Evolutionary conservation across 306 rosid species (phyloP).

Genomic region (Trichosanthes cucumerina): DNA sequence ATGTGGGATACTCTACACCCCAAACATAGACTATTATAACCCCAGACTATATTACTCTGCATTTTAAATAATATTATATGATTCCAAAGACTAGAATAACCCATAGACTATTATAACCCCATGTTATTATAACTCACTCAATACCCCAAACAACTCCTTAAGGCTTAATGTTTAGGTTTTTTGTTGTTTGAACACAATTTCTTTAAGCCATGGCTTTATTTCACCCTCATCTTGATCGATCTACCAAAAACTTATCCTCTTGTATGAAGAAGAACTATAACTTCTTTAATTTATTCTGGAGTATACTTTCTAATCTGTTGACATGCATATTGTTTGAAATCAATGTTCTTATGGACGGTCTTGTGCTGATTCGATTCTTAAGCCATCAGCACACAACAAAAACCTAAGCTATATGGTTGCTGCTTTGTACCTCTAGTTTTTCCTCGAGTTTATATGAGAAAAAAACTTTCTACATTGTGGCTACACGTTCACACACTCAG

Average conservation of each 20-base stretch:
- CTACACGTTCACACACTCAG: not conserved
- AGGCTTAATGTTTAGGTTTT: not conserved
- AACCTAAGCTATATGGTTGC: conserved; percentile 30
- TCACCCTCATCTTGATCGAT: no score
- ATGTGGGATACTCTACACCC: no score
- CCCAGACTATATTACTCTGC: no score
- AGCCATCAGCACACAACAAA: conserved; percentile 20
- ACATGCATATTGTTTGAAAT: not conserved
- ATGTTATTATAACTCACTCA: no score
- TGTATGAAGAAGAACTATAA: no score
- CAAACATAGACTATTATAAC: no score
- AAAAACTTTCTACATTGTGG: conserved; percentile 11
- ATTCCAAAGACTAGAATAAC: no score
- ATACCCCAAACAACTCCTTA: no score
- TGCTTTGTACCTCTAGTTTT: conserved; percentile 21
- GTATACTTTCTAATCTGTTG: not conserved
- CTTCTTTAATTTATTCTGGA: not conserved
- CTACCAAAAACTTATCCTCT: no score
- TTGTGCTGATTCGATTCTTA: conserved; percentile 25
- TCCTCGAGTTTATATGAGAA: not conserved
- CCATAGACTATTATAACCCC: no score
- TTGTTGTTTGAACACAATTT: not conserved
- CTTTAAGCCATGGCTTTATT: not conserved
- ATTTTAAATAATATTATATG: no score
- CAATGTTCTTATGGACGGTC: conserved; percentile 30